A percentile compares a stretch with the other conserved stretches of the same genome.
Evolutionary conservation across 371 early-diverging fungal species (phyloP).

Genomic region (Rhizopus arrhizus): DNA sequence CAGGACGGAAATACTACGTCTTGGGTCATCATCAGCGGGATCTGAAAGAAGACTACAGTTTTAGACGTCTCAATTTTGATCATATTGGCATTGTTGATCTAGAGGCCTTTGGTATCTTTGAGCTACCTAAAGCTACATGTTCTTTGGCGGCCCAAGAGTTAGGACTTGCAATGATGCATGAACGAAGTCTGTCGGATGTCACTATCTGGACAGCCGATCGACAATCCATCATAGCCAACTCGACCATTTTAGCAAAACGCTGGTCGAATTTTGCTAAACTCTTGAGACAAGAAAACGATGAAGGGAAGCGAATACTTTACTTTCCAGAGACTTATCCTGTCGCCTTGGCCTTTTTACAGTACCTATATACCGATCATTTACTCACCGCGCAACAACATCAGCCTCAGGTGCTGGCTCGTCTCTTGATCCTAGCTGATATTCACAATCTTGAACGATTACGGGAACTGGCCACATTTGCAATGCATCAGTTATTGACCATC

Average conservation of each 20-base stretch:
- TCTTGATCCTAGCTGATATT: conserved; percentile 59
- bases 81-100: conserved; percentile 68
- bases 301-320: conserved; percentile 22
- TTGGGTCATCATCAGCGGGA: conserved; percentile 75
- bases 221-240: conserved; percentile 58
- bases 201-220: conserved; percentile 62
- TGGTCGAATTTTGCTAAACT: conserved; percentile 64
- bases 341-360: conserved; percentile 65
- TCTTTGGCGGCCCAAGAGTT: conserved; percentile 56
- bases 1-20: conserved; percentile 62
- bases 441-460: conserved; percentile 58
- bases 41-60: conserved; percentile 76
- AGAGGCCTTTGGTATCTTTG: conserved; percentile 68
- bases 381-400: conserved; percentile 56
- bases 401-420: conserved; percentile 57
- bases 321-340: conserved; percentile 62
- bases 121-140: conserved; percentile 46
- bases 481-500: conserved; percentile 61
- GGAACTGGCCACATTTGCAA: conserved; percentile 49
- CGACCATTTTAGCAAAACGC: conserved; percentile 62
- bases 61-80: conserved; percentile 70
- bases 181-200: conserved; percentile 56
- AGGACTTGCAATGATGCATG: conserved; percentile 63
- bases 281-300: conserved; percentile 21
- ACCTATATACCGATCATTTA: conserved; percentile 66